Conservation (phyloP, 495 filamentous ascomycete species). For the Aspergillus indologenus region DNA sequence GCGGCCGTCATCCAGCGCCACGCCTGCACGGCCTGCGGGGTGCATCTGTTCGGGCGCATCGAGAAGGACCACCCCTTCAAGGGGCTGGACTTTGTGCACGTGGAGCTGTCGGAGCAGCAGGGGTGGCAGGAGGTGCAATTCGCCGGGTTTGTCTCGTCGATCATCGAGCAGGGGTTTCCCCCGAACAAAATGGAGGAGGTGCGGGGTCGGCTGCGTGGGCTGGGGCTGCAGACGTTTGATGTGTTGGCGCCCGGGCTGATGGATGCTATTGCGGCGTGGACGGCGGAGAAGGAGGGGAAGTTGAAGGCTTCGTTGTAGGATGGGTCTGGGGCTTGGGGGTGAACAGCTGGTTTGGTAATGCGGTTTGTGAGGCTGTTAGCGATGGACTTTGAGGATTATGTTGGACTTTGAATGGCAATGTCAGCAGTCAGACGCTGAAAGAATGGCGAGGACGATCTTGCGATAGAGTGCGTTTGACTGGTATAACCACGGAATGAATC, state of each 20-base stretch:
- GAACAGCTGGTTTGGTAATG: too few relatives aligned
- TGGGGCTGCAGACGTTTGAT: constrained; percentile 56
- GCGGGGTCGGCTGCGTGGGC: constrained; percentile 40
- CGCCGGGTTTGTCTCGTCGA: constrained; percentile 56
- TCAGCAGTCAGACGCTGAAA: too few relatives aligned
- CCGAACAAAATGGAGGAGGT: constrained; percentile 51
- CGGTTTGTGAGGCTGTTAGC: too few relatives aligned
- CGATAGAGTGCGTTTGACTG: too few relatives aligned
- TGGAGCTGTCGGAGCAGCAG: constrained; percentile 50
- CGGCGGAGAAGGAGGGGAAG: constrained; percentile 41
- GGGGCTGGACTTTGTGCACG: constrained; percentile 61
- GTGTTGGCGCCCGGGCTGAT: constrained; percentile 53
- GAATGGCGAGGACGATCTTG: too few relatives aligned
- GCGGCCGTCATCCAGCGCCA: constrained; percentile 54
- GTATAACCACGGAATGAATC: too few relatives aligned
- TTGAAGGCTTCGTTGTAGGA: constrained; percentile 9
- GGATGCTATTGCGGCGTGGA: constrained; percentile 56
- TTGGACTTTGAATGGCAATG: too few relatives aligned
- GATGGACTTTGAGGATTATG: too few relatives aligned
- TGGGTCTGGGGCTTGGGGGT: too few relatives aligned
- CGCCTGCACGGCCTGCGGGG: constrained; percentile 54
- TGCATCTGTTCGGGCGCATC: constrained; percentile 58
- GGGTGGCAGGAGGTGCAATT: constrained; percentile 65
- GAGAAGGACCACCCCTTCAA: constrained; percentile 59
- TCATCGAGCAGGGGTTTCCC: constrained; percentile 60